Percentiles rank a stretch among this genome's conserved stretches.
phyloP scores from a whole-genome alignment of 805 yeast species.

The Torulaspora delbrueckii region DNA sequence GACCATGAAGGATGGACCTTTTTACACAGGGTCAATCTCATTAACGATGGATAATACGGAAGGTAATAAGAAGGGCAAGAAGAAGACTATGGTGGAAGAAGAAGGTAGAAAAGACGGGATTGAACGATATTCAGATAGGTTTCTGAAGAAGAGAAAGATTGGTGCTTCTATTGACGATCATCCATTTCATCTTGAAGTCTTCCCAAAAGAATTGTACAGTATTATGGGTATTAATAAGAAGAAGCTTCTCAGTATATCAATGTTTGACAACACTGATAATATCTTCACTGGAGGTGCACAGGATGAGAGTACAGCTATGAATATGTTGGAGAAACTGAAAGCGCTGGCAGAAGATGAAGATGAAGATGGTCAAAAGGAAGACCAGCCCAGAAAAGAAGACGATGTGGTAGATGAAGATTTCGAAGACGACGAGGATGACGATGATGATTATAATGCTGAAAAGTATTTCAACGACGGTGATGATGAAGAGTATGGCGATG shows the following conservation, averaged over 20 bases:
- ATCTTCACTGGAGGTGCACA: slow-evolving; percentile 29
- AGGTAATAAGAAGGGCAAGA: slow-evolving; percentile 17
- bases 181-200: slow-evolving; percentile 64
- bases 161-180: slow-evolving; percentile 73
- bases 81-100: slow-evolving; percentile 32
- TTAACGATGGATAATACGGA: slow-evolving; percentile 31
- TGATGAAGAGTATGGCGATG: slow-evolving; percentile 45
- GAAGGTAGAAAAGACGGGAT: slow-evolving; percentile 60
- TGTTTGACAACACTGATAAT: slow-evolving; percentile 29
- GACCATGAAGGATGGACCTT: slow-evolving; percentile 59
- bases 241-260: slow-evolving; percentile 43
- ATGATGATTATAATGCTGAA: slow-evolving; percentile 60
- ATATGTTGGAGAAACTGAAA: slow-evolving; percentile 47
- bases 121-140: slow-evolving; percentile 76
- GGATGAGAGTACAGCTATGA: slow-evolving; percentile 29
- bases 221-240: slow-evolving; percentile 64
- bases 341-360: slow-evolving; percentile 47
- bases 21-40: slow-evolving; percentile 52
- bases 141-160: slow-evolving; percentile 61
- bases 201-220: slow-evolving; percentile 71
- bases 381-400: slow-evolving; percentile 25
- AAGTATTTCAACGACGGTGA: slow-evolving; percentile 59
- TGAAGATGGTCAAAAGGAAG: slow-evolving; percentile 34
- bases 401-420: slow-evolving; percentile 48
- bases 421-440: slow-evolving; percentile 54